Evolutionary conservation across 768 basidiomycete genomes (phyloP).

Genomic region (Butyriboletus loyo): DNA sequence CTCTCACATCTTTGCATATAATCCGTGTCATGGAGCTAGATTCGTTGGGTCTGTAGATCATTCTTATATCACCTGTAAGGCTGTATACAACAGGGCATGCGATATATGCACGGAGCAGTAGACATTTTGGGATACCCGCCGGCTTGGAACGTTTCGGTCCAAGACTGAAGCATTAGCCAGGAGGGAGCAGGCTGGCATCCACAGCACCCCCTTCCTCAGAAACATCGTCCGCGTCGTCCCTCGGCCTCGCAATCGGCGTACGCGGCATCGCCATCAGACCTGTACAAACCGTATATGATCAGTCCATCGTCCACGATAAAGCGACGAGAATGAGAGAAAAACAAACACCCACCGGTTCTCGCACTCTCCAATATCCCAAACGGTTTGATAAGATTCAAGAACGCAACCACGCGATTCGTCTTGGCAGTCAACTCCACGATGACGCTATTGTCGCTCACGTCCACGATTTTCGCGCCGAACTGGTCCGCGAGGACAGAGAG

Average conservation of each 20-base stretch:
- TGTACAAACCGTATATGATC: slow-evolving; percentile 25
- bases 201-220: slow-evolving; percentile 56
- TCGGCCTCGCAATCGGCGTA: slow-evolving; percentile 71
- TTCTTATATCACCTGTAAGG: background rate
- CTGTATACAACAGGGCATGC: background rate
- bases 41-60: background rate
- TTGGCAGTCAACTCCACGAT: slow-evolving; percentile 96
- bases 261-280: slow-evolving; percentile 99
- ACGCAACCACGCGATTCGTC: slow-evolving; percentile 87
- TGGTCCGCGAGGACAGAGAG: slow-evolving; percentile 80
- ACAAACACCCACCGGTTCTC: slow-evolving; percentile 67
- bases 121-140: background rate
- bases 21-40: background rate
- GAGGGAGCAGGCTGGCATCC: slow-evolving; percentile 91
- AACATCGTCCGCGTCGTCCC: slow-evolving; percentile 56
- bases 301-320: background rate
- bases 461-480: slow-evolving; percentile 91
- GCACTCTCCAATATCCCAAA: slow-evolving; percentile 96
- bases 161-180: slow-evolving; percentile 55
- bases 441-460: slow-evolving; percentile 91
- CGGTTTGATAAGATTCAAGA: slow-evolving; percentile 85
- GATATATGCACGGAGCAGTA: background rate
- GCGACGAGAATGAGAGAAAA: background rate
- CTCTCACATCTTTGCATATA: too few relatives aligned
- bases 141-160: too few relatives aligned